Evolutionary conservation across 2,329 filamentous ascomycete species (phyloP), one percentile per base, ranked within the genome.

Genomic region (Ophiostoma piceae): DNA sequence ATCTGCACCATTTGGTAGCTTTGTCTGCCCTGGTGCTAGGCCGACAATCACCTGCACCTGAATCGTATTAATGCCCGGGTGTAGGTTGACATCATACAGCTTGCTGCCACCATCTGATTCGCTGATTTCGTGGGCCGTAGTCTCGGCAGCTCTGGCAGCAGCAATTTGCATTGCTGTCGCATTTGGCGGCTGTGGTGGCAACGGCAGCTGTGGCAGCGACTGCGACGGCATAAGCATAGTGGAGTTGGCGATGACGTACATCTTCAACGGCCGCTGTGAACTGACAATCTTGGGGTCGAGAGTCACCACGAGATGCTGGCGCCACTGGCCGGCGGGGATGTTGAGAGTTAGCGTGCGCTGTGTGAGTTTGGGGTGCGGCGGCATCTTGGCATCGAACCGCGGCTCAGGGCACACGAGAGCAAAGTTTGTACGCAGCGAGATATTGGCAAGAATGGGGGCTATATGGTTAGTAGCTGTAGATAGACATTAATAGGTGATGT

Each of bases 11-110:
- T 84, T 84, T 0, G 83, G 80, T 51, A 84, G 79, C 71, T 84
- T 87, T 19, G 29, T 7, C 75, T 87, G 82, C 26, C 83, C 85
- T 75, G 83, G 86, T 0, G 85, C 87, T 62, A 92, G 84, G 7
- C 89, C 88, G 0, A 90, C 91, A 73, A 93, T 87, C 71, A 94
- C 83, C 75, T 94, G 90, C 8, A 96, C 84, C 74, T 93, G 90
- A 67, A 97, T 85, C 65, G 89, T 85, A 74, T 95, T 96, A 67
- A 92, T 84, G 7, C 92, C 92, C 1, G 86, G 84, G 35, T 86
- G 84, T 37, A 97, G 81, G 68, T 86, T 86, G 8, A 88, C 85
- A 74, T 97, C 93, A 74, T 92, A 97, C 0, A 90, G 81, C n/a
- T 89, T 88, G 72, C 87, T 87, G 71, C 83, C 82, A 26, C 65